Evolutionary conservation across 768 basidiomycete species (phyloP), one percentile per base, ranked within the genome.

Genomic region (Pholiota microspora): DNA sequence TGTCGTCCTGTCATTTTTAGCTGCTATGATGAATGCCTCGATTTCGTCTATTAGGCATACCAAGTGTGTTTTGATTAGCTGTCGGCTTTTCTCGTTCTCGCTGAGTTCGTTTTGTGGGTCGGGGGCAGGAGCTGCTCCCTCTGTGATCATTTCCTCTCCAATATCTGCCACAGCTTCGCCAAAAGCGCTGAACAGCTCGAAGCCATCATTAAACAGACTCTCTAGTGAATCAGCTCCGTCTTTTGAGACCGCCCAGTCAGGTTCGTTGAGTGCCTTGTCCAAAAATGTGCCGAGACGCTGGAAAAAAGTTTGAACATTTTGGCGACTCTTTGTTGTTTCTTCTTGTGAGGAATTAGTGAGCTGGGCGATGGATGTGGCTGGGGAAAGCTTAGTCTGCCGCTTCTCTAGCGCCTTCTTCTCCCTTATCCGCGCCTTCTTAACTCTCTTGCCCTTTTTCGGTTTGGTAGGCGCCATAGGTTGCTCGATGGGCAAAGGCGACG

Each of bases 1-100:
- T 2, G 66, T 67, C 13, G 64, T 57, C 45, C 49, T 59, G 51
- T 69, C 68, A 3, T 48, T 44, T 50, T 63, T 60, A 12, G 66
- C 10, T 7, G 67, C 61, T 9, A 55, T n/a, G 3, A 64, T 42
- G 48, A 57, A 67, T 1, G 51, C 54, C 12, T 63, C 60, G 9
- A 61, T 29, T 32, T 68, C 64, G 3, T 59, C 31, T 12, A 62
- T 18, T 13, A 68, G 54, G 0, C 27, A 34, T 29, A 36, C 48
- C 13, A 64, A 46, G 51, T 66, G 60, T 0, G 52, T 31, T 10
- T 60, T 59, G 49, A 64, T 59, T 35, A 54, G 53, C 21, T 49
- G 51, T 47, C 57, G 51, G 31, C 54, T 46, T 36, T 53, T 40
- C 34, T 54, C 42, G n/a, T 23, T n/a, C 18, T 16, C 24, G 58